A percentile compares a stretch with the other conserved stretches of the same genome.
Evolutionary conservation across 805 yeast genomes (phyloP).

Genomic region (Barnettozyma siamensis): DNA sequence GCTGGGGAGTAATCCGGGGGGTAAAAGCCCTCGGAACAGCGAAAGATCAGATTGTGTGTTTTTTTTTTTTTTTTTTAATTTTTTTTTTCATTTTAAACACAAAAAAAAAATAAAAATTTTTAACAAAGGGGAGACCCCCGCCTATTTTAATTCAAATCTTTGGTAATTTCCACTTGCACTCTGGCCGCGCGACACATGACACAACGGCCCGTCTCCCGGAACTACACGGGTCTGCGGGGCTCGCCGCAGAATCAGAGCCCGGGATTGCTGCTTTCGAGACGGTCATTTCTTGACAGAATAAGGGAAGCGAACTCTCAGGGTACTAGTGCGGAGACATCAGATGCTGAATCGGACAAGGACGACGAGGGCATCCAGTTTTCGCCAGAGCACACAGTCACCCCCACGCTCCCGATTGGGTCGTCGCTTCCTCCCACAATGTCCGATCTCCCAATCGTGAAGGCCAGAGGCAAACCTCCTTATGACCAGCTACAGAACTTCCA

Average conservation of each 20-base stretch:
- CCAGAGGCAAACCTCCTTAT: conserved; percentile 20
- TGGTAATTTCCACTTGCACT: neutral
- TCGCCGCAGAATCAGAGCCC: neutral
- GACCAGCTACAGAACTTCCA: conserved; percentile 16
- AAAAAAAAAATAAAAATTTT: neutral
- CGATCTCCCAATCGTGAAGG: conserved; percentile 8
- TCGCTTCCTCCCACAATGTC: conserved; percentile 8
- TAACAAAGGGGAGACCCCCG: no score
- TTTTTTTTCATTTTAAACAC: neutral
- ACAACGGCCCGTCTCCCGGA: neutral
- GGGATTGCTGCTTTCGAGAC: neutral
- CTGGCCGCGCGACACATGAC: neutral
- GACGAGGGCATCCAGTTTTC: conserved; percentile 6
- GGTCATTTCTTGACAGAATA: conserved; percentile 4
- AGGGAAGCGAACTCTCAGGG: conserved; percentile 1
- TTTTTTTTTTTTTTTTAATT: no score
- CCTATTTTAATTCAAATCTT: no score
- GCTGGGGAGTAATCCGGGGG: conserved; percentile 7
- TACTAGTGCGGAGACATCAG: conserved; percentile 5
- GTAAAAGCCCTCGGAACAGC: no score
- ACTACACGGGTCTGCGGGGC: neutral
- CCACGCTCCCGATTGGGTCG: neutral
- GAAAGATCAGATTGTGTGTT: no score
- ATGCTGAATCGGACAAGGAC: conserved; percentile 1
- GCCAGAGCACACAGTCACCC: conserved; percentile 5